phyloP scores from a whole-genome alignment of 2,329 filamentous ascomycete species.

The Epichloe gansuensis region DNA sequence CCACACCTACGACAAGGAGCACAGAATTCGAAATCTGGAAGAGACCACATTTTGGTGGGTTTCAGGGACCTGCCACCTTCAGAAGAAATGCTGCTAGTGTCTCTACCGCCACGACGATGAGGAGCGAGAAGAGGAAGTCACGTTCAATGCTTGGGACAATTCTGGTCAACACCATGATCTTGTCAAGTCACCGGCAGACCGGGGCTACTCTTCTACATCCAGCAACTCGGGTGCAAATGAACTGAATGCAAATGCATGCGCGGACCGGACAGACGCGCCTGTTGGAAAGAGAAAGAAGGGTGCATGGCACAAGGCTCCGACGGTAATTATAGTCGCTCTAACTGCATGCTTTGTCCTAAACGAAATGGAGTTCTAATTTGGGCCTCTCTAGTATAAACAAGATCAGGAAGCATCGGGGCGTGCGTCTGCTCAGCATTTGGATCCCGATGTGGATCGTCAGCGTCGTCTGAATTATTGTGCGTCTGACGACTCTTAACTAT shows the following conservation, averaged over 20 bases:
- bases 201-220: constrained; percentile 4
- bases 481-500: constrained; percentile 13
- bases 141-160: constrained; percentile 22
- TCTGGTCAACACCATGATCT: constrained; percentile 12
- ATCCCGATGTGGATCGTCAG: constrained; percentile 10
- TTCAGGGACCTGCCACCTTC: not conserved
- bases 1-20: not conserved
- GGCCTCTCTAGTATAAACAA: not conserved
- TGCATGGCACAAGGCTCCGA: constrained; percentile 14
- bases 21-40: not conserved
- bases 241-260: not conserved
- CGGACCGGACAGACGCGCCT: not conserved
- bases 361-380: not conserved
- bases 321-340: constrained; percentile 3
- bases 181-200: constrained; percentile 14
- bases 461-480: constrained; percentile 12
- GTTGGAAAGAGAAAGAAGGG: constrained; percentile 5
- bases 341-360: not conserved
- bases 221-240: not conserved
- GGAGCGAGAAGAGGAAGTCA: constrained; percentile 3
- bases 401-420: not conserved
- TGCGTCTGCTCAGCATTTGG: constrained; percentile 5
- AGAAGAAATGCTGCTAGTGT: constrained; percentile 8
- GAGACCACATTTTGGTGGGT: not conserved
- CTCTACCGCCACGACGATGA: constrained; percentile 20